These are phyloP conservation scores for Phialophora expanda DNA, from an alignment of 2,329 filamentous ascomycete genomes.

Conservation along the genomic window DNA sequence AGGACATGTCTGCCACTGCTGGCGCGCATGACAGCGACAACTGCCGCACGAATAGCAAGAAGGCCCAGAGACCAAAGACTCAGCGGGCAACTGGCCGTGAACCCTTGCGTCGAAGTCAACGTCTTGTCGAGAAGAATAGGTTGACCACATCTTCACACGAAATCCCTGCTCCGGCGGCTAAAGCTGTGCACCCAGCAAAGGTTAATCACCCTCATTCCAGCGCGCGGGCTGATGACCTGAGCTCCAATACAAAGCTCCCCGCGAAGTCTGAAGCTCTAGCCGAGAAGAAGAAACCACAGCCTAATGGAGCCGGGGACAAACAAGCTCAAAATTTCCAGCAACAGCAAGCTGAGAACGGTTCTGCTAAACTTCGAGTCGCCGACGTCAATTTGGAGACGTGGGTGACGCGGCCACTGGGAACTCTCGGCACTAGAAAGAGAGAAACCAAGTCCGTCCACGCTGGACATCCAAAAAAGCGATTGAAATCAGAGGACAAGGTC, in stretches of 20 bases:
- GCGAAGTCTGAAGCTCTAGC: neutral
- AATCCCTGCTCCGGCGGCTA: neutral
- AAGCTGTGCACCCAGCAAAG: neutral
- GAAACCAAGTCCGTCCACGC: neutral
- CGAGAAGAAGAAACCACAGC: neutral
- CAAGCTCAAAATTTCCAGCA: neutral
- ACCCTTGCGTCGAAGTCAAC: conserved; percentile 29
- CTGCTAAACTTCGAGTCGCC: neutral
- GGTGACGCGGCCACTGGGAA: neutral
- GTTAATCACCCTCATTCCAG: neutral
- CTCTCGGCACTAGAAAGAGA: neutral
- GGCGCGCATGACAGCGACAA: neutral
- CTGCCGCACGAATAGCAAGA: neutral
- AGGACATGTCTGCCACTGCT: neutral
- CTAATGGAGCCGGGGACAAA: neutral
- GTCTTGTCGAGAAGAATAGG: conserved; percentile 17
- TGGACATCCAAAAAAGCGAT: neutral
- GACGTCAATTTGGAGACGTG: neutral
- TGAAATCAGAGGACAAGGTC: neutral
- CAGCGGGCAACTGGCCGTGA: neutral
- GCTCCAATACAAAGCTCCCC: neutral
- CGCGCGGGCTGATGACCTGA: neutral
- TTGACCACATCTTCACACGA: neutral
- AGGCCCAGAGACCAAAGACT: neutral
- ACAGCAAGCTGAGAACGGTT: neutral